Evolutionary conservation across 306 rosid species (phyloP), one percentile per base, ranked within the genome.

Genomic region (Sphenostylis stenocarpa): DNA sequence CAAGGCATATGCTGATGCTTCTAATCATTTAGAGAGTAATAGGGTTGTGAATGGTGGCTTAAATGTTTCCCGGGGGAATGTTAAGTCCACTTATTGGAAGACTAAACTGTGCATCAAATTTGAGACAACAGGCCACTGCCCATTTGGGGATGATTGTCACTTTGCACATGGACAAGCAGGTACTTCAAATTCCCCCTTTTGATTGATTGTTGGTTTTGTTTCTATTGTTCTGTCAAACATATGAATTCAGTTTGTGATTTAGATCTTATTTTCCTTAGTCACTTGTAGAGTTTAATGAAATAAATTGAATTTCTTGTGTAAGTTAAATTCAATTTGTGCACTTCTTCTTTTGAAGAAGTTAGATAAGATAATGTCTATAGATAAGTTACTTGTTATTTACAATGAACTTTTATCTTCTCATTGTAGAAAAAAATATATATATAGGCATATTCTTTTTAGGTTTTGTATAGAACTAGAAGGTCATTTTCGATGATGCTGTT

Each of bases 141-240:
- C 90, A 33, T 96, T 86, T 13, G 91, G 93, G 2, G 93, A 84
- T 17, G 88, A 89, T 21, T 96, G 99, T 70, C 97, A 91, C 87
- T 96, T 91, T 84, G 97, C 98, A 34, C 99, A 96, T 81, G 99
- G 99, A 4, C 88, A 80, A 66, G 85, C 90, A 91, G 99, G 98
- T 95, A 84, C 13, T 82, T 13, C 28, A 23, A 76, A 20, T 43
- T 15, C 7, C 8, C 53, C 10, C 53, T 53, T 6, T 47, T 73
- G 33, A 6, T 70, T 80, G n/a, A n/a, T n/a, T n/a, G n/a, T n/a
- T n/a, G n/a, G n/a, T n/a, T n/a, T n/a, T n/a, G n/a, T n/a, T n/a
- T n/a, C n/a, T n/a, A n/a, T n/a, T 64, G 77, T 75, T 79, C 19
- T 53, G 62, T 72, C 72, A 23, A 19, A 63, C 20, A 21, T 31